These are phyloP conservation scores for Trichosanthes truncata DNA, from an alignment of 306 rosid species.

Conservation along the genomic window DNA sequence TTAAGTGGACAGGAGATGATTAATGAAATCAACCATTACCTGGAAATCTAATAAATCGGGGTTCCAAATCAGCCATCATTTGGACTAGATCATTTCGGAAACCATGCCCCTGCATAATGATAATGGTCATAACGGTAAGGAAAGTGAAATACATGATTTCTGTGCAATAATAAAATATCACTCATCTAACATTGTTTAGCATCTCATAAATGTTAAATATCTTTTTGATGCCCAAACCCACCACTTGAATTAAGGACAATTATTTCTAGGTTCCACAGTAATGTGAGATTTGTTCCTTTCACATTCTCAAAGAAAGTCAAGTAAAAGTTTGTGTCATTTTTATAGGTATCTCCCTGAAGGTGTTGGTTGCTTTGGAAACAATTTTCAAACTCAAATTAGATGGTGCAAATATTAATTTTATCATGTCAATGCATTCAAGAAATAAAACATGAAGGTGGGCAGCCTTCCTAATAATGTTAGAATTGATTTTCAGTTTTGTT, in stretches of 20 bases:
- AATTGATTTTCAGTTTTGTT: neutral
- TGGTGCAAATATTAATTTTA: neutral
- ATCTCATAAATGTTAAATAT: neutral
- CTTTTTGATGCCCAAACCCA: neutral
- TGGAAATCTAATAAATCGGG: slow-evolving; percentile 80
- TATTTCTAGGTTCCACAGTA: neutral
- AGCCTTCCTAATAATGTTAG: neutral
- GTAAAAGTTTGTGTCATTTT: neutral
- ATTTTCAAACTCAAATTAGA: neutral
- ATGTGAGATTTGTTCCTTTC: neutral
- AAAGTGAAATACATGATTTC: slow-evolving; percentile 1
- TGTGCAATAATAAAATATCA: neutral
- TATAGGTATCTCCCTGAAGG: neutral
- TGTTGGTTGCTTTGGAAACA: neutral
- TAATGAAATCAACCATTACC: slow-evolving; percentile 32
- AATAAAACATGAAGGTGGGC: neutral
- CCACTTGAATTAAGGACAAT: neutral
- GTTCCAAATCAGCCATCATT: slow-evolving; percentile 53
- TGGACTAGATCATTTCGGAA: slow-evolving; percentile 62
- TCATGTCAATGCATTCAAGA: neutral
- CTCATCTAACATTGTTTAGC: neutral
- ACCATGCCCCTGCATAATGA: slow-evolving; percentile 64
- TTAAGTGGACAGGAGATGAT: neutral
- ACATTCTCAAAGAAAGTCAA: neutral
- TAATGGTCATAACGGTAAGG: slow-evolving; percentile 14